Evolutionary conservation across 345 rosid genomes (phyloP).

Genomic region (Citrus cavaleriei): DNA sequence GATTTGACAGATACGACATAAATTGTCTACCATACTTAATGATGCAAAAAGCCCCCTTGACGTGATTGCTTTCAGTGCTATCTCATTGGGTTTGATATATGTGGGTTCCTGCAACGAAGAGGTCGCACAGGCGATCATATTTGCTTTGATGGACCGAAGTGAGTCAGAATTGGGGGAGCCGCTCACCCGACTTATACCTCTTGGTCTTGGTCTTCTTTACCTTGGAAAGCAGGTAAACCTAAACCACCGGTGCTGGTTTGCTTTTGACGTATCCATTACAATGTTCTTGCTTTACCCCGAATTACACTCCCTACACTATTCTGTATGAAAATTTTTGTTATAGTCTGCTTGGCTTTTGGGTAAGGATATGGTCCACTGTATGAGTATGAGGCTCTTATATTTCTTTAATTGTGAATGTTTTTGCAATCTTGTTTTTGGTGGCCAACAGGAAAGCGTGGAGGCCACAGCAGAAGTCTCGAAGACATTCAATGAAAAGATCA

Average conservation of each 20-base stretch:
- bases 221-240: slow-evolving; percentile 91
- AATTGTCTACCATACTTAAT: slow-evolving; percentile 59
- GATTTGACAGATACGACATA: slow-evolving; percentile 53
- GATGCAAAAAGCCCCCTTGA: slow-evolving; percentile 78
- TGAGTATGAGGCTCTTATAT: neutral
- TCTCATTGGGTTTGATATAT: slow-evolving; percentile 84
- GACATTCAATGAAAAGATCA: slow-evolving; percentile 87
- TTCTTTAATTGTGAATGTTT: slow-evolving; percentile 15
- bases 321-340: neutral
- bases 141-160: slow-evolving; percentile 80
- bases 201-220: slow-evolving; percentile 93
- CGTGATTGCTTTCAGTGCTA: slow-evolving; percentile 81
- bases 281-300: neutral
- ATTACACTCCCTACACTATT: neutral
- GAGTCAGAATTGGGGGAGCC: slow-evolving; percentile 85
- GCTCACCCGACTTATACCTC: slow-evolving; percentile 76
- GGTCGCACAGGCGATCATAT: slow-evolving; percentile 86
- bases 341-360: neutral
- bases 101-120: slow-evolving; percentile 97
- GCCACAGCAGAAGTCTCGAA: slow-evolving; percentile 96
- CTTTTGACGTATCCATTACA: neutral
- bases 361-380: neutral
- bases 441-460: slow-evolving; percentile 76
- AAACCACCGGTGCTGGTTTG: neutral
- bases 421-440: slow-evolving; percentile 9